Evolutionary conservation across 768 basidiomycete genomes (phyloP), one percentile per base, ranked within the genome.

Genomic region (Macrolepiota albuminosa): DNA sequence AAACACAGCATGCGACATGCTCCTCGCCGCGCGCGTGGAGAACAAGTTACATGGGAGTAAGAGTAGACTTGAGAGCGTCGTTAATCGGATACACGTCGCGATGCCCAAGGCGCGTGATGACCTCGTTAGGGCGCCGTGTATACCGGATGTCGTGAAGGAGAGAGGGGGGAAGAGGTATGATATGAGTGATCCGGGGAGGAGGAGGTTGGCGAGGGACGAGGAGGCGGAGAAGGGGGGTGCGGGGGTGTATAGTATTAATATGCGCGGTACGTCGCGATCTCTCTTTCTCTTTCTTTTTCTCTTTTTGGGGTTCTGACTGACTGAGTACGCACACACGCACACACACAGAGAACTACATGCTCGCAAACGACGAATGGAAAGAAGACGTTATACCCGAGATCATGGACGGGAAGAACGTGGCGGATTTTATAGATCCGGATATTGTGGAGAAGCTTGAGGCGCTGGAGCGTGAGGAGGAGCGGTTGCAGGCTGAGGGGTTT

Each of bases 391-490:
- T 98, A n/a, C 97, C 97, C n/a, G 97, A 99, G 72, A 92, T 99
- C 69, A 87, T 93, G 88, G 87, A 98, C 65, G 97, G 97, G 76
- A 98, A 98, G 84, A 99, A 99, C 76, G 76, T 98, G 55, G 96
- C 95, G 26, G 97, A 99, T 79, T 99, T 99, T 63, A 91, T 98
- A 72, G 96, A 98, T 73, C 90, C 94, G 24, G 97, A 99, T 69
- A 98, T 99, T 61, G 87, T 86, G 21, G 95, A 95, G 74, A 96
- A 95, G 75, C 87, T 99, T 50, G 96, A 98, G 69, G 96, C 94
- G 13, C 85, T 99, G 59, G 96, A 99, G 74, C 85, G 92, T 18
- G 97, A 98, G 71, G 97, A 99, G 73, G 96, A 96, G 73, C 85
- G 84, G 65, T 83, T 99, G n/a, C 81, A 93, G 71, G 88, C 87